phyloP scores from a whole-genome alignment of 345 rosid species.

The Combretum micranthum region DNA sequence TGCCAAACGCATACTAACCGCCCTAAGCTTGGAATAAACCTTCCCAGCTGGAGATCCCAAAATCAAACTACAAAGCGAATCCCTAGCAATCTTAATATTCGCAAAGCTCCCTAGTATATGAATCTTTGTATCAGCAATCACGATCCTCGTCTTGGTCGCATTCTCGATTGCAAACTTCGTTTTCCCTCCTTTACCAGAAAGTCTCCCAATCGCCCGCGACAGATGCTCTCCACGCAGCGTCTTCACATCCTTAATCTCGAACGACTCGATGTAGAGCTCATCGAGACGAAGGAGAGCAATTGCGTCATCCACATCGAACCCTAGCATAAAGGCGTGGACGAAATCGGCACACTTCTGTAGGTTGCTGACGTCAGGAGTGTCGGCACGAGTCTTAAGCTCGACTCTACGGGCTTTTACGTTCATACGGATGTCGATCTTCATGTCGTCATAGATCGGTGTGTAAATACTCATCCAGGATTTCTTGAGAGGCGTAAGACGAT shows the following conservation, averaged over 20 bases:
- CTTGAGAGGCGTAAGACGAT: slow-evolving; percentile 74
- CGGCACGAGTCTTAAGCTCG: slow-evolving; percentile 60
- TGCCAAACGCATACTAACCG: slow-evolving; percentile 15
- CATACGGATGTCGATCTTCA: slow-evolving; percentile 88
- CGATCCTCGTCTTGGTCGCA: slow-evolving; percentile 79
- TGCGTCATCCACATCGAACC: slow-evolving; percentile 74
- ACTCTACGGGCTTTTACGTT: slow-evolving; percentile 78
- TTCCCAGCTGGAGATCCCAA: slow-evolving; percentile 81
- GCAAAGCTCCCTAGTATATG: slow-evolving; percentile 77
- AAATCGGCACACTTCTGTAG: slow-evolving; percentile 87
- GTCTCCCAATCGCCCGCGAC: slow-evolving; percentile 79
- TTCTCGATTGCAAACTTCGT: slow-evolving; percentile 84
- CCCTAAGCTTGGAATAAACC: slow-evolving; percentile 22
- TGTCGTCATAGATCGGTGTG: slow-evolving; percentile 63
- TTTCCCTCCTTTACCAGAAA: slow-evolving; percentile 89
- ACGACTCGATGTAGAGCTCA: slow-evolving; percentile 78
- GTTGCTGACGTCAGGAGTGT: slow-evolving; percentile 66
- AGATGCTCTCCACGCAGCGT: slow-evolving; percentile 78
- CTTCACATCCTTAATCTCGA: slow-evolving; percentile 89
- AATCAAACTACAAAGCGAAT: slow-evolving; percentile 82
- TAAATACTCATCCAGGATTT: slow-evolving; percentile 85
- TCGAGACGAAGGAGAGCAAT: slow-evolving; percentile 67
- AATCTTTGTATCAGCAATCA: slow-evolving; percentile 75
- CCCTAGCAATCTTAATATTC: slow-evolving; percentile 72
- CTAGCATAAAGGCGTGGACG: slow-evolving; percentile 87